phyloP scores from a whole-genome alignment of 345 rosid species.

The Boechera retrofracta region DNA sequence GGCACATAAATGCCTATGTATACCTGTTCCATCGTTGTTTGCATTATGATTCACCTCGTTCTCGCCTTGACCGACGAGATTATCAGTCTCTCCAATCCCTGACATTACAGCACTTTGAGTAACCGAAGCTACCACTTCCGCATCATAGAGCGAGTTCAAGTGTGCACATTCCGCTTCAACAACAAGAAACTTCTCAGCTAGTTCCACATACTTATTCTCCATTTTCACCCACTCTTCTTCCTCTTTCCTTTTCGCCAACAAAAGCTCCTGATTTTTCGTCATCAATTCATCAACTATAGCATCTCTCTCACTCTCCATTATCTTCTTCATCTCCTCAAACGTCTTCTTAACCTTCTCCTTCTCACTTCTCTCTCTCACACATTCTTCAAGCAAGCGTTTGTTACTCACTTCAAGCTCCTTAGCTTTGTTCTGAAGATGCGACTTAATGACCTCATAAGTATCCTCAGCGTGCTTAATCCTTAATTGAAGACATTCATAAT shows the following conservation, averaged over 20 bases:
- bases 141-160: constrained; percentile 28
- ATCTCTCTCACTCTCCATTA: neutral
- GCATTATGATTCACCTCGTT: neutral
- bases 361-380: constrained; percentile 3
- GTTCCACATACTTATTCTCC: constrained; percentile 15
- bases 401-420: neutral
- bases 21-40: constrained; percentile 17
- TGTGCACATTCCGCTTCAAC: constrained; percentile 1
- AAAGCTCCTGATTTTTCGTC: neutral
- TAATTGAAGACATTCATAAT: neutral
- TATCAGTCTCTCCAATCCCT: constrained; percentile 4
- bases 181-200: neutral
- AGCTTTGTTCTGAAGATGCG: neutral
- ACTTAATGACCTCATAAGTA: neutral
- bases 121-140: neutral
- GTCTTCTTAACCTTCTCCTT: neutral
- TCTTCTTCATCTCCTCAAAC: constrained; percentile 17
- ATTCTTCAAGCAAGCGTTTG: neutral
- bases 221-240: neutral
- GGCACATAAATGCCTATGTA: neutral
- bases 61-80: neutral
- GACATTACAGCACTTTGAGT: constrained; percentile 6
- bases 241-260: neutral
- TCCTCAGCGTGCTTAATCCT: constrained; percentile 5
- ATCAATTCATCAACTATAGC: neutral